A percentile compares a stretch with the other conserved stretches of the same genome.
Evolutionary conservation across 176 grass and related monocot species (phyloP).

Genomic region (Carex parvula): DNA sequence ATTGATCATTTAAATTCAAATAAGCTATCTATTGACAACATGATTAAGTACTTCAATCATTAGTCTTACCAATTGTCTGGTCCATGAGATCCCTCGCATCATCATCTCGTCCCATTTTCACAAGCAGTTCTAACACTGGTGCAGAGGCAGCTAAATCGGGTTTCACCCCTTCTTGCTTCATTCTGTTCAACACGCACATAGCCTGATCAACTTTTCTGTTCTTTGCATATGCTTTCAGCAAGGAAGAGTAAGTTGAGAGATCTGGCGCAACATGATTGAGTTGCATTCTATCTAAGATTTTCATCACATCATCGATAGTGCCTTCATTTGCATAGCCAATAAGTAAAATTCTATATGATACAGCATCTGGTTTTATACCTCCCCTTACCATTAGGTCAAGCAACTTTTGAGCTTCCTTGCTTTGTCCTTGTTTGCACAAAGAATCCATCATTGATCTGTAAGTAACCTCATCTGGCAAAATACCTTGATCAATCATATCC

Average conservation of each 20-base stretch:
- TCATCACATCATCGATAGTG: neutral
- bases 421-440: slow-evolving; percentile 4
- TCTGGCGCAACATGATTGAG: neutral
- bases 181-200: neutral
- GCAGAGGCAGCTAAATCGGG: neutral
- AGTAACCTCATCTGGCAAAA: neutral
- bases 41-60: neutral
- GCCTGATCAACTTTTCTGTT: neutral
- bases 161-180: neutral
- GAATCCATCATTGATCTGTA: slow-evolving; percentile 2
- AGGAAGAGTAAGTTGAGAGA: neutral
- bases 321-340: neutral
- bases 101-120: neutral
- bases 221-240: neutral
- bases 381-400: neutral
- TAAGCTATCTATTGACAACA: neutral
- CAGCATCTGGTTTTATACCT: neutral
- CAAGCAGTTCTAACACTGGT: neutral
- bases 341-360: neutral
- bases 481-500: neutral
- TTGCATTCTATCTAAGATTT: neutral
- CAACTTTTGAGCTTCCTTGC: neutral
- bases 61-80: neutral
- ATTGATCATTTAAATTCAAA: neutral
- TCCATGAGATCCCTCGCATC: neutral